Percentiles rank a stretch among this genome's conserved stretches.
These are phyloP conservation scores for Glycyrrhiza uralensis DNA, from an alignment of 306 rosid species.

Conservation along the genomic window DNA sequence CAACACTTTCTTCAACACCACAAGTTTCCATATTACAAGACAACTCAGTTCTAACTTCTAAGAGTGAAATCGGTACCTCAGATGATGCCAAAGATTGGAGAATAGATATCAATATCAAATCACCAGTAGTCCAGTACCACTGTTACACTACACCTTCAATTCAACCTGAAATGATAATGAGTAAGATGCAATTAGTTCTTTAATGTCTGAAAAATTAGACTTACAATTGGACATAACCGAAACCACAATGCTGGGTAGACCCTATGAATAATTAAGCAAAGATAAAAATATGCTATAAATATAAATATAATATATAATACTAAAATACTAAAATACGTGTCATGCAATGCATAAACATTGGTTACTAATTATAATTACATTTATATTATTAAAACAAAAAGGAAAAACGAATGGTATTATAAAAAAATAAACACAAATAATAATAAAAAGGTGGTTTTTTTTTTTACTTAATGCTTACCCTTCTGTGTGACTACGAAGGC, in stretches of 20 bases:
- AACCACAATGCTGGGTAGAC: conserved; percentile 74
- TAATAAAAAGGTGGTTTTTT: background rate
- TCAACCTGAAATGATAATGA: too few species aligned
- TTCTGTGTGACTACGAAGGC: conserved; percentile 77
- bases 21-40: too few species aligned
- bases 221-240: conserved; percentile 85
- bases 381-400: background rate
- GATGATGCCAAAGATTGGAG: too few species aligned
- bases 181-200: too few species aligned
- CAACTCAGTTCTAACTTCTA: too few species aligned
- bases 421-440: background rate
- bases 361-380: background rate
- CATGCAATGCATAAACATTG: background rate
- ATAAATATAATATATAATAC: too few species aligned
- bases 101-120: too few species aligned
- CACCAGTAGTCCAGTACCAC: too few species aligned
- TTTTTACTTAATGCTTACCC: conserved; percentile 39
- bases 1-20: too few species aligned
- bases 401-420: background rate
- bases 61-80: too few species aligned
- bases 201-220: too few species aligned
- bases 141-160: too few species aligned
- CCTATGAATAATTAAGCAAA: conserved; percentile 49
- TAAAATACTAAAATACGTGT: background rate
- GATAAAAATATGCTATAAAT: background rate